phyloP scores from a whole-genome alignment of 2,329 filamentous ascomycete species.

The Aspergillus aculeatus region DNA sequence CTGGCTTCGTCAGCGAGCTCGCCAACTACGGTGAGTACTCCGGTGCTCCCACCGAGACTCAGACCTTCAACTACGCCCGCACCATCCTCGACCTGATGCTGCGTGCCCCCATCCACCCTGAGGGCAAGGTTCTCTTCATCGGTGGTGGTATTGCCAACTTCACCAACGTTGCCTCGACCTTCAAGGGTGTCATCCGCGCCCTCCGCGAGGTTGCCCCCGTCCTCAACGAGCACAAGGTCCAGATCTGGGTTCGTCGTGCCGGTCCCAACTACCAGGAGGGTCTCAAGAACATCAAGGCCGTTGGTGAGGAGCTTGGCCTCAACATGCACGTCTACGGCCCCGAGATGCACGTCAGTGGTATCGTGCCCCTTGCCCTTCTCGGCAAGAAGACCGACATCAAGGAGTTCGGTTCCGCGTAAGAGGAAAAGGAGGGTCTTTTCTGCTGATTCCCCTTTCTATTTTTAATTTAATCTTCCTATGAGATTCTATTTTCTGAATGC shows the following conservation, averaged over 20 bases:
- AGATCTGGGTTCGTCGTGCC: slow-evolving; percentile 90
- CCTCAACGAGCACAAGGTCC: slow-evolving; percentile 92
- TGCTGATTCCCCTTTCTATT: slow-evolving; percentile 18
- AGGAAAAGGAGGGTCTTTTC: slow-evolving; percentile 16
- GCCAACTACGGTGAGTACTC: slow-evolving; percentile 99
- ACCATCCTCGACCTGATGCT: slow-evolving; percentile 98
- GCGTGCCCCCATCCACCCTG: slow-evolving; percentile 75
- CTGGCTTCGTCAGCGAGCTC: slow-evolving; percentile 91
- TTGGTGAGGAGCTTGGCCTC: slow-evolving; percentile 88
- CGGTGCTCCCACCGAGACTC: slow-evolving; percentile 95
- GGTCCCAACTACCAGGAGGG: slow-evolving; percentile 99
- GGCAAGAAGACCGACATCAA: slow-evolving; percentile 61
- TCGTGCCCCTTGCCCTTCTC: slow-evolving; percentile 83
- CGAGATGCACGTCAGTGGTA: slow-evolving; percentile 88
- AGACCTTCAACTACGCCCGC: slow-evolving; percentile 98
- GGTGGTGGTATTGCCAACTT: slow-evolving; percentile 99
- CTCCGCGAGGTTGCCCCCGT: slow-evolving; percentile 83
- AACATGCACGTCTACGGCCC: slow-evolving; percentile 89
- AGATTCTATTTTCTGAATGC: slow-evolving; percentile 36
- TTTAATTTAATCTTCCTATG: slow-evolving; percentile 26
- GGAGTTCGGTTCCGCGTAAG: slow-evolving; percentile 53
- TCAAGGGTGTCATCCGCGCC: slow-evolving; percentile 99
- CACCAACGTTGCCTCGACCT: slow-evolving; percentile 98
- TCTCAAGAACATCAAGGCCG: slow-evolving; percentile 99
- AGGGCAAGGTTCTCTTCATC: slow-evolving; percentile 99